Evolutionary conservation across 768 basidiomycete species (phyloP), one percentile per base, ranked within the genome.

Genomic region (Clitopilus passeckerianus): DNA sequence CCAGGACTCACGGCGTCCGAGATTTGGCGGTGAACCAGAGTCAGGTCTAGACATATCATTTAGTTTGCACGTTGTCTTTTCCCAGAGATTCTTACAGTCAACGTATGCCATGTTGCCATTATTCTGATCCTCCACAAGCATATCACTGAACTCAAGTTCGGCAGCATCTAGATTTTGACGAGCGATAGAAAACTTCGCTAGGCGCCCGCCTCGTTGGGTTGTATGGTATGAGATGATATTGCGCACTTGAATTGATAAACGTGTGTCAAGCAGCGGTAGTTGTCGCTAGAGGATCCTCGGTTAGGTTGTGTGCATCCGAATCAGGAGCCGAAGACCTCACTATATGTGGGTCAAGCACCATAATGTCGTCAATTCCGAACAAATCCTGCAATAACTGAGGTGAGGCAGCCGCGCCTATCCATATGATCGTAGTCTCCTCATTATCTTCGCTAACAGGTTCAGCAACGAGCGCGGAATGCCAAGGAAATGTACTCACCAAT

Each of bases 91-190:
- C 87, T 63, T 66, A 96, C 94, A 95, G 70, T 97, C 93, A 5
- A 87, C 73, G 73, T 96, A 97, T 1, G 91, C 88, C 86, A 95
- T 83, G 0, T 88, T 89, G n/a, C 91, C 95, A 66, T 96, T 97
- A 68, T 99, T 99, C 70, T 89, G 85, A 73, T 99, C 97, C 76
- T 99, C 97, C 23, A 97, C 86, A 12, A 99, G 80, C 91, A 97
- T 91, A 74, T 99, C 97, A 63, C 90, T 91, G 67, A 96, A 98
- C 71, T 98, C 97, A 50, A 98, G 84, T 75, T 99, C 96, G 56
- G 85, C 77, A 12, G 85, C 96, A 68, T 99, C 97, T 70, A 95
- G 78, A 68, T 97, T 93, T 70, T 98, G 97, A 8, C 97, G 84
- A 0, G 92, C 91, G 24, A 98, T 80, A 34, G 85, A 74, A 64